phyloP scores from a whole-genome alignment of 2,329 filamentous ascomycete species.

The Fusarium piperis region DNA sequence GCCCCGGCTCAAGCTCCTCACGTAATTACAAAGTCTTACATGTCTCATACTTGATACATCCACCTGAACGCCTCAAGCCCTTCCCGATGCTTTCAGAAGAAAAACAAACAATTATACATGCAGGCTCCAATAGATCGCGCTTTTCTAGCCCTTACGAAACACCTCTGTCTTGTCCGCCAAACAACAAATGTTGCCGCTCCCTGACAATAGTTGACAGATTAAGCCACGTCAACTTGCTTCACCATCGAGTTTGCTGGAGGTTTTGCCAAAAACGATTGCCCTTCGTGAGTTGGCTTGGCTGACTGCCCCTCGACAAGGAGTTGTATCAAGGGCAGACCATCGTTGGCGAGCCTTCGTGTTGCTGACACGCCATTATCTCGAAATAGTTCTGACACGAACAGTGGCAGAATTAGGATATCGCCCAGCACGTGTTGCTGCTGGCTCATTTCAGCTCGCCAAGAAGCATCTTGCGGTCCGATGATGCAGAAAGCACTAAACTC shows the following conservation, averaged over 20 bases:
- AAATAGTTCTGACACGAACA: not conserved
- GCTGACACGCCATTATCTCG: conserved; percentile 5
- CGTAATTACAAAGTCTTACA: conserved; percentile 4
- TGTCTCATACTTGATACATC: conserved; percentile 33
- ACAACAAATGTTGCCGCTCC: conserved; percentile 20
- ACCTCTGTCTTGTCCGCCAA: conserved; percentile 2
- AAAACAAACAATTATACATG: conserved; percentile 9
- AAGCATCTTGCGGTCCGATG: conserved; percentile 87
- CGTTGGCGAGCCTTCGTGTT: not conserved
- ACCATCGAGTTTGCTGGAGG: not conserved
- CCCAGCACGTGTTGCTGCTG: conserved; percentile 50
- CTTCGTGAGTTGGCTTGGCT: not conserved
- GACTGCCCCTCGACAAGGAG: not conserved
- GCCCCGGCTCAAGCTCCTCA: conserved; percentile 16
- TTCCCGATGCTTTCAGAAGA: conserved; percentile 23
- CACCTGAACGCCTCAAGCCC: conserved; percentile 29
- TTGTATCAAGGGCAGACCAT: not conserved
- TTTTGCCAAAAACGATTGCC: not conserved
- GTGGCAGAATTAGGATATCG: conserved; percentile 16
- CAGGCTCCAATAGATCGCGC: conserved; percentile 13
- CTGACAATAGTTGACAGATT: conserved; percentile 15
- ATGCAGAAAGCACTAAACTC: conserved; percentile 81
- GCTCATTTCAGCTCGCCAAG: conserved; percentile 77
- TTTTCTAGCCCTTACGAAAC: conserved; percentile 14
- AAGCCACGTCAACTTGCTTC: not conserved